A percentile compares a stretch with the other conserved stretches of the same genome.
phyloP scores from a whole-genome alignment of 2,329 filamentous ascomycete species.

The Dendryphion nanum region DNA sequence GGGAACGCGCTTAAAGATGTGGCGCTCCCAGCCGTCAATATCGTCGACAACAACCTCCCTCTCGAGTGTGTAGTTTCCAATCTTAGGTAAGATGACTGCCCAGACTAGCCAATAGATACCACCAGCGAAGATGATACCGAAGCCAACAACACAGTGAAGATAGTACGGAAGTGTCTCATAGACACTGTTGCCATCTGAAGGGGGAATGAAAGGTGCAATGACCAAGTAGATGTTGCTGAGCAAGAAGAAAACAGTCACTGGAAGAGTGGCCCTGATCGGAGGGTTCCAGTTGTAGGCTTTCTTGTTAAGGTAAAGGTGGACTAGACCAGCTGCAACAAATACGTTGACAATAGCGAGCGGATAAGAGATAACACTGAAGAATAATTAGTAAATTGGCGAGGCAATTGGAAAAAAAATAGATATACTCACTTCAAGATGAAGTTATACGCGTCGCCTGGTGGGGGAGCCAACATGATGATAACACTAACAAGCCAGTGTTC shows the following conservation, averaged over 20 bases:
- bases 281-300: conserved; percentile 48
- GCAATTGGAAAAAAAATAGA: neutral
- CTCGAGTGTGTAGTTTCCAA: conserved; percentile 39
- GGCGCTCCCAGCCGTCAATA: conserved; percentile 41
- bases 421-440: conserved; percentile 52
- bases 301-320: conserved; percentile 46
- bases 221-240: conserved; percentile 54
- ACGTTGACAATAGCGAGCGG: conserved; percentile 58
- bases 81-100: conserved; percentile 48
- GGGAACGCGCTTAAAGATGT: conserved; percentile 32
- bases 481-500: conserved; percentile 64
- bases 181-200: conserved; percentile 48
- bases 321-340: conserved; percentile 50
- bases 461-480: conserved; percentile 65
- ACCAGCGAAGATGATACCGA: conserved; percentile 50
- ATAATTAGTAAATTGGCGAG: conserved; percentile 7
- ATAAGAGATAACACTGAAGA: conserved; percentile 59
- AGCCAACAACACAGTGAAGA: conserved; percentile 53
- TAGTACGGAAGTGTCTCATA: conserved; percentile 55
- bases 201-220: conserved; percentile 53
- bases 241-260: conserved; percentile 53
- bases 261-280: conserved; percentile 50
- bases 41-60: conserved; percentile 33
- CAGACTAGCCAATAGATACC: conserved; percentile 54
- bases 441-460: conserved; percentile 66